These are phyloP conservation scores for Penicillium freii DNA, from an alignment of 2,329 filamentous ascomycete species.

Conservation along the genomic window DNA sequence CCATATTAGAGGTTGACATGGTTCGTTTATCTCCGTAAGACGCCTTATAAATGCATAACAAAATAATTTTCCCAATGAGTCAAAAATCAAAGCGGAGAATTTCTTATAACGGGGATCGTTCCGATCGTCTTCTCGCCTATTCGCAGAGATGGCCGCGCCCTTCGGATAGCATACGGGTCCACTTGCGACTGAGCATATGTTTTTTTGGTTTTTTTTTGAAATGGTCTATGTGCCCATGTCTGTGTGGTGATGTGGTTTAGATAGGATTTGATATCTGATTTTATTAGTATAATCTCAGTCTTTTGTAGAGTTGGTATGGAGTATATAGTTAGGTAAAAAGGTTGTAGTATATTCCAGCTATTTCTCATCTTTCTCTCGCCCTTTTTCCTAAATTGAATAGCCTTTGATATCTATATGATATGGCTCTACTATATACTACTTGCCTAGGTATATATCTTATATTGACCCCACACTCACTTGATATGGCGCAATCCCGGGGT, in stretches of 20 bases:
- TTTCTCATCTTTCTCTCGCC: no score
- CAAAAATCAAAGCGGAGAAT: neutral
- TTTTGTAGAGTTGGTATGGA: no score
- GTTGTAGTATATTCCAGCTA: no score
- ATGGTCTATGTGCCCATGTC: neutral
- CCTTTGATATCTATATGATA: no score
- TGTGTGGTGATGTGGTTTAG: neutral
- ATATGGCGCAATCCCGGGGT: constrained; percentile 9
- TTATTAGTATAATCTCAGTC: no score
- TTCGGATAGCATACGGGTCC: neutral
- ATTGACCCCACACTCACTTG: neutral
- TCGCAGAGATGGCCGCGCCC: constrained; percentile 23
- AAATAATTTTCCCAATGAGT: neutral
- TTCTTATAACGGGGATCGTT: constrained; percentile 2
- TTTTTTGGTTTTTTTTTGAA: neutral
- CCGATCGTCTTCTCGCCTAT: constrained; percentile 3
- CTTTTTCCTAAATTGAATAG: no score
- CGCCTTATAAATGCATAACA: neutral
- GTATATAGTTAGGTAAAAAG: no score
- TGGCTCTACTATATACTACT: neutral
- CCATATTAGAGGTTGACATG: neutral
- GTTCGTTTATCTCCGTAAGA: neutral
- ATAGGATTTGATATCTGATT: neutral
- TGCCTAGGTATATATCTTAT: neutral
- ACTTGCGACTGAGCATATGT: neutral